These are phyloP conservation scores for Orbilia quercus DNA, from an alignment of 2,329 filamentous ascomycete genomes.

Conservation along the genomic window DNA sequence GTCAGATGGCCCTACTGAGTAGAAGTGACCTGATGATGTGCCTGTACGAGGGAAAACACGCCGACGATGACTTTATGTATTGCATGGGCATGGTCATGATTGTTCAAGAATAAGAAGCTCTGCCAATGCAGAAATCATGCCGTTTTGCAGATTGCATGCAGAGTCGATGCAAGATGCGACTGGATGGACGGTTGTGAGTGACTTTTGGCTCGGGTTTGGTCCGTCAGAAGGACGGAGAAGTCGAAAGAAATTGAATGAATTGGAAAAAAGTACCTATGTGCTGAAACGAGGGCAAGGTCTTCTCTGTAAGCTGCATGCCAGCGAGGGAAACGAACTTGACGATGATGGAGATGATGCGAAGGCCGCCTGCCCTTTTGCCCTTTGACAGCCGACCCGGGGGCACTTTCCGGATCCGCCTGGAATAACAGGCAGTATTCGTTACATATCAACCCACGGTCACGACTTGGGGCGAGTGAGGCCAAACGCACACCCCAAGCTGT, in stretches of 20 bases:
- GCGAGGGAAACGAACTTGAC: conserved; percentile 20
- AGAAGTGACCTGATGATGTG: conserved; percentile 31
- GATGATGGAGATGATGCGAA: conserved; percentile 33
- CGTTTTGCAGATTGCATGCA: conserved; percentile 56
- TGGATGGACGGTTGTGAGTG: conserved; percentile 40
- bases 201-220: conserved; percentile 28
- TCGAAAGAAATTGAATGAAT: neutral
- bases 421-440: no score
- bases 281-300: conserved; percentile 36
- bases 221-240: conserved; percentile 11
- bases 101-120: conserved; percentile 24
- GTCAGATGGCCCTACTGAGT: conserved; percentile 29
- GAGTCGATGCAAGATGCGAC: conserved; percentile 53
- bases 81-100: conserved; percentile 14
- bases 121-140: conserved; percentile 46
- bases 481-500: conserved; percentile 18
- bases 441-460: conserved; percentile 54
- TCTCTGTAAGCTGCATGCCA: conserved; percentile 50
- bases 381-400: conserved; percentile 47
- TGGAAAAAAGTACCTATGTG: conserved; percentile 12
- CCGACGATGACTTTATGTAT: conserved; percentile 42
- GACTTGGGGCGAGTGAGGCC: conserved; percentile 18
- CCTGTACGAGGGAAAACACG: conserved; percentile 35
- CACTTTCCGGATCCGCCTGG: no score
- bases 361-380: conserved; percentile 41